Evolutionary conservation across 768 basidiomycete genomes (phyloP), one percentile per base, ranked within the genome.

Genomic region (Rhizopogon rudus): DNA sequence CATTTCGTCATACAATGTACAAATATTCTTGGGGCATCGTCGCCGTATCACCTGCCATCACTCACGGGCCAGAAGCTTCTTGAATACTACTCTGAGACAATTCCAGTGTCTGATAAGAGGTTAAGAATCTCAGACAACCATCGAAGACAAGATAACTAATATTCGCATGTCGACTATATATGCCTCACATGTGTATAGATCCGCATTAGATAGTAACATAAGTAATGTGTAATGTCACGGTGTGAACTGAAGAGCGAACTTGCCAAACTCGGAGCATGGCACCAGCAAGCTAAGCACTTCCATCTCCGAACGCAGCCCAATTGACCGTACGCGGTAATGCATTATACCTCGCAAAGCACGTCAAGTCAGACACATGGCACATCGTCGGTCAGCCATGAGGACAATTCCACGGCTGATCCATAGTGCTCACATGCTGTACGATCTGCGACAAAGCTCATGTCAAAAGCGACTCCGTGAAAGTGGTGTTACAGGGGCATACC

Each of bases 361-460:
- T 57, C 59, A 88, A 73, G 64, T 87, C 87, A 45, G 75, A 75
- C 31, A 88, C 73, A 72, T 86, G 87, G 31, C 86, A 83, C 88
- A 88, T 90, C 40, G 90, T 92, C 3, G 90, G 90, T 29, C 89
- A 73, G 7, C 89, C 89, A 65, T 91, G 89, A 16, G 90, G 90
- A 65, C 90, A 91, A 55, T 90, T 87, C 90, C 90, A 92, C 1
- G 89, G 90, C 59, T 89, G 87, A 62, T 90, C 83, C 78, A 91
- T 90, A 35, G 79, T 86, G 44, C 87, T 87, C 89, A 91, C 91
- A 66, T 91, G 87, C 46, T 80, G 80, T 1, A 92, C 76, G 56
- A 91, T 80, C 88, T 91, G 63, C 50, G 46, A 31, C 40, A 25
- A 31, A 42, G 25, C 41, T 17, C 41, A 20, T 7, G 35, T 33